Evolutionary conservation across 106 monocot species (phyloP), one percentile per base, ranked within the genome.

Genomic region (Dendrobium officinale): DNA sequence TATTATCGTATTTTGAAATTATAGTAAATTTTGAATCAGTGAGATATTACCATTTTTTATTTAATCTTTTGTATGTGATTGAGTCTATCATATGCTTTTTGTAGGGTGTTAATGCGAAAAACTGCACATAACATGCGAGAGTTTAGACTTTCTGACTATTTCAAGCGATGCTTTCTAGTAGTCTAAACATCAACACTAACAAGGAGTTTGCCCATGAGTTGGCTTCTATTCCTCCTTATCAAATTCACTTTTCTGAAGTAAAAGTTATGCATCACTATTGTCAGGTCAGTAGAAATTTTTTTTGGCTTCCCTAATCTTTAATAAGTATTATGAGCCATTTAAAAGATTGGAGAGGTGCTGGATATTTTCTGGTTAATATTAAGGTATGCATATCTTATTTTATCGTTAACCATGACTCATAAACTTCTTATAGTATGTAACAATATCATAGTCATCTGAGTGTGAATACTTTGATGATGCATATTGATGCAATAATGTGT

Each of bases 151-250:
- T 73, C 86, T 67, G 85, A 87, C 1, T 98, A 98, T 78, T 94
- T 97, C 48, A 87, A 80, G 79, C 92, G 88, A 27, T 95, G 94
- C 75, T 85, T 95, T 80, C 92, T 44, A 79, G 59, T 20, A 40
- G 80, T 59, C 40, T 86, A 44, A 81, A 86, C 42, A 86, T 92
- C 41, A 31, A 73, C 59, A 91, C 92, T 2, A 84, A 86, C 77
- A 92, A 89, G 67, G 89, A 94, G 72, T 91, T 97, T 81, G 90
- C 92, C 20, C 81, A 73, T 84, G 92, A 84, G 20, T 85, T 97
- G 78, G 92, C 97, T 73, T 91, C 97, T 64, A 80, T 97, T 80
- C 81, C 94, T 84, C 97, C 97, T 15, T 93, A 93, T 83, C 80
- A 92, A 91, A 89, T 94, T 78, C 77, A 84, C 77, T 86, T 97